Base-by-base conservation (phyloP, 352 stramenopile species). In the Pythium vanterpoolii region DNA sequence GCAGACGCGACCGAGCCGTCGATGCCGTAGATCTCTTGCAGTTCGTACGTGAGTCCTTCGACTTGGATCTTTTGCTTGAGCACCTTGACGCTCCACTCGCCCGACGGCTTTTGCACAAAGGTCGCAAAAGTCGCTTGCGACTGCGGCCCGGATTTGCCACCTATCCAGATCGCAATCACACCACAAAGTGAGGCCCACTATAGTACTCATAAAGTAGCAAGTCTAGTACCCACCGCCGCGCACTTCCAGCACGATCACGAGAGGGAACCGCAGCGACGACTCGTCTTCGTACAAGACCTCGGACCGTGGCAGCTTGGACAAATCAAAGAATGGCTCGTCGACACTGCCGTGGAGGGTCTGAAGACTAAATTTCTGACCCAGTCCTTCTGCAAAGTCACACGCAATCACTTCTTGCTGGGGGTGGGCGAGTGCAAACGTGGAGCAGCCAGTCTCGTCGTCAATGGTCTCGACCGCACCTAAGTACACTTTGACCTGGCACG, bases 11-110 rank as follows among this genome's bases (percentile, higher is more conserved):
- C 68, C 6, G 77, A 76, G 16, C 81, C 86, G 52, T 93, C 82
- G 46, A 95, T 93, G 30, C 86, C 86, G 56, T 95, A 95, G 52
- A 95, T 93, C 66, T 95, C 86, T 68, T 93, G 86, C 21, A 95
- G 68, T 61, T 95, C 83, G 68, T 95, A 95, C 7, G 83, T 91
- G 56, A 91, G 49, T 2, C 78, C 80, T 19, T 91, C 73, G 14
- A 76, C 62, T 60, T 80, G 62, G 33, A 93, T 82, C 63, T 95
- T 94, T 51, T 95, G 85, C 60, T 95, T 95, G 59, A 95, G 68
- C 59, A 93, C 74, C 62, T 90, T 90, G 65, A 90, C 58, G 26
- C 74, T 62, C 72, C 75, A 90, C 13, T 61, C 50, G 26, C 68
- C 68, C 14, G 63, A 72, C 23, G 66, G 56, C 61, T 75, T 75